Percentiles rank a stretch among this genome's conserved stretches.
Conservation (phyloP, 1,139 yeast species). For the Blastobotrys niveus region DNA sequence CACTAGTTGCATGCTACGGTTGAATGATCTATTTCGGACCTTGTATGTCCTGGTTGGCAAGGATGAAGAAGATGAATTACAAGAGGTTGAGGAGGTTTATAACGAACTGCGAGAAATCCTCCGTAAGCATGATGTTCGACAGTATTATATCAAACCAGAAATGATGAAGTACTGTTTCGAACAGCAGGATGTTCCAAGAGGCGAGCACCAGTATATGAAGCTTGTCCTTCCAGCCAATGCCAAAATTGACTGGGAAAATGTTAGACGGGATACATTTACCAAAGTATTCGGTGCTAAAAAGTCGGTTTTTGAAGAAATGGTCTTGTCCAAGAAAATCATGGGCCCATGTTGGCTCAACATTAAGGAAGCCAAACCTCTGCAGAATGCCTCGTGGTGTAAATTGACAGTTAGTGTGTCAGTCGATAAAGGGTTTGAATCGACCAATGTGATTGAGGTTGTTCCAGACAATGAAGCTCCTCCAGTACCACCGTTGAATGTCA, state of each 20-base stretch:
- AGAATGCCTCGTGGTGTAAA: slow-evolving; percentile 74
- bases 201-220: slow-evolving; percentile 67
- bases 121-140: slow-evolving; percentile 55
- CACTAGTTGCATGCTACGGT: slow-evolving; percentile 74
- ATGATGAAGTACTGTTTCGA: slow-evolving; percentile 85
- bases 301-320: slow-evolving; percentile 77
- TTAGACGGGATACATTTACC: slow-evolving; percentile 38
- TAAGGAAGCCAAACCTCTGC: slow-evolving; percentile 52
- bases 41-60: slow-evolving; percentile 66
- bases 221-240: slow-evolving; percentile 64
- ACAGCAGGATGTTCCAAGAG: slow-evolving; percentile 69
- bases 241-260: slow-evolving; percentile 10
- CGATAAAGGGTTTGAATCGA: slow-evolving; percentile 9
- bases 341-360: slow-evolving; percentile 97
- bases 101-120: slow-evolving; percentile 68
- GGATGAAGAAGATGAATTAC: slow-evolving; percentile 40
- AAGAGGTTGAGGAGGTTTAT: slow-evolving; percentile 61
- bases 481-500: slow-evolving; percentile 60
- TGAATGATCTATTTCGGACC: slow-evolving; percentile 65
- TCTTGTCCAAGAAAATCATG: slow-evolving; percentile 75
- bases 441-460: slow-evolving; percentile 49
- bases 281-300: slow-evolving; percentile 78
- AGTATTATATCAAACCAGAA: slow-evolving; percentile 65
- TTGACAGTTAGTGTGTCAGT: slow-evolving; percentile 42
- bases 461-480: slow-evolving; percentile 40